A percentile compares a stretch with the other conserved stretches of the same genome.
These are phyloP conservation scores for Deuterostichococcus epilithicus DNA, from an alignment of 139 green algal genomes.

Conservation along the genomic window DNA sequence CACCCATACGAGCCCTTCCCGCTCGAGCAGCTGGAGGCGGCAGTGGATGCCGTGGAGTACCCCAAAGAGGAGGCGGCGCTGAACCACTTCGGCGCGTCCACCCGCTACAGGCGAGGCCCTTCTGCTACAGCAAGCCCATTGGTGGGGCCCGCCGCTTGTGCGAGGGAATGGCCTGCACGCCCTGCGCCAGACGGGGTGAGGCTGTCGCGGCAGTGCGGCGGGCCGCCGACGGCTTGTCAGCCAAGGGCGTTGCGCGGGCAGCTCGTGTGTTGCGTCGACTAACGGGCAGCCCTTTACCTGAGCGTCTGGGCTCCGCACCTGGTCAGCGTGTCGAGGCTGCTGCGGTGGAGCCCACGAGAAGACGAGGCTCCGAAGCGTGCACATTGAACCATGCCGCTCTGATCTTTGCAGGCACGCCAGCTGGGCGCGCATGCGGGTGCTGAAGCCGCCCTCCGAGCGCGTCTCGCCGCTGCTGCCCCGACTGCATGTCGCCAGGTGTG, in stretches of 20 bases:
- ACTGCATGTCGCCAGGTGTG: not conserved
- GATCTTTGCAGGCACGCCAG: not conserved
- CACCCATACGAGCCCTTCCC: conserved; percentile 53
- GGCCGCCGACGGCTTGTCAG: too few species aligned
- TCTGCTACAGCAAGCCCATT: too few species aligned
- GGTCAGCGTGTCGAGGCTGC: too few species aligned
- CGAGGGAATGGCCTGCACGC: too few species aligned
- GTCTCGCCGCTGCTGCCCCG: not conserved
- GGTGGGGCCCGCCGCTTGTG: too few species aligned
- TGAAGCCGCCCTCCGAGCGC: not conserved
- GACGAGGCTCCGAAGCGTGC: not conserved
- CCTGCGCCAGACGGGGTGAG: too few species aligned
- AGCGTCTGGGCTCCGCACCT: too few species aligned
- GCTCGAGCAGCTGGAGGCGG: conserved; percentile 30
- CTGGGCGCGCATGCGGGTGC: not conserved
- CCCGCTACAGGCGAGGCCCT: conserved; percentile 1
- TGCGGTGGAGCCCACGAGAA: not conserved
- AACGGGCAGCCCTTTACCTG: too few species aligned
- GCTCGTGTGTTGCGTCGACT: too few species aligned
- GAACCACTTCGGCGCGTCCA: not conserved
- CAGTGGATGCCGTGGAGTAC: conserved; percentile 30
- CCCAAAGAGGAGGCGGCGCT: conserved; percentile 13
- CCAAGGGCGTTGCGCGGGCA: too few species aligned
- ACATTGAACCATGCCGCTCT: too few species aligned
- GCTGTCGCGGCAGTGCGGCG: too few species aligned